phyloP scores from a whole-genome alignment of 768 basidiomycete genomes.

The Russula foetens region DNA sequence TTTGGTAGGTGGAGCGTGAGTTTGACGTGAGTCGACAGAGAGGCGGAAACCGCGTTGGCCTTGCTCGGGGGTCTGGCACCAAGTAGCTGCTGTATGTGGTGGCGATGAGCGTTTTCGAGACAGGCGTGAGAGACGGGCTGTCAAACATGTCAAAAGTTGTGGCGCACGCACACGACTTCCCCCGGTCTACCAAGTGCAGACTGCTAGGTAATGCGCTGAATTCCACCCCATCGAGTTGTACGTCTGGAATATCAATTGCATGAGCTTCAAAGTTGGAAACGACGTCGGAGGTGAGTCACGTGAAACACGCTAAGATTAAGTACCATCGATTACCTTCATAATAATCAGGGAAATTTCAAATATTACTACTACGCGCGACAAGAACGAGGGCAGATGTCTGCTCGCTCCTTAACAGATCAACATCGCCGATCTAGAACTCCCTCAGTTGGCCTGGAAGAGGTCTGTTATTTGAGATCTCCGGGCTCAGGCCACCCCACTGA shows the following conservation, averaged over 20 bases:
- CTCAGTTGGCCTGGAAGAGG: constrained; percentile 90
- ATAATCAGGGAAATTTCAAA: constrained; percentile 42
- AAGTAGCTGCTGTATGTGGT: constrained; percentile 47
- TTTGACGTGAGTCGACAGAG: constrained; percentile 33
- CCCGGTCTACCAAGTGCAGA: constrained; percentile 68
- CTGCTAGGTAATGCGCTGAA: constrained; percentile 80
- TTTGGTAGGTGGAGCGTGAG: constrained; percentile 71
- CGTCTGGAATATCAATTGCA: constrained; percentile 38
- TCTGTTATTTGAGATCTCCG: constrained; percentile 26
- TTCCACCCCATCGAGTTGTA: constrained; percentile 63
- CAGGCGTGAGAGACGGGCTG: not conserved
- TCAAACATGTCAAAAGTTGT: not conserved
- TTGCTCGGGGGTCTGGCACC: constrained; percentile 56
- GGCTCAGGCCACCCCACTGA: not conserved
- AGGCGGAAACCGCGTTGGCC: constrained; percentile 77
- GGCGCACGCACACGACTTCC: constrained; percentile 59
- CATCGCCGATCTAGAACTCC: constrained; percentile 73
- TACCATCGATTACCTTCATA: constrained; percentile 57
- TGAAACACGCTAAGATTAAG: constrained; percentile 20
- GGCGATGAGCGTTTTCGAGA: not conserved
- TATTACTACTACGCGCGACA: too few relatives aligned
- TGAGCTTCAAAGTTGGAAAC: not conserved
- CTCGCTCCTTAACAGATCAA: constrained; percentile 56
- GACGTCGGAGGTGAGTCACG: not conserved
- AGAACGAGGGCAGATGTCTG: too few relatives aligned